phyloP scores from a whole-genome alignment of 192 early-diverging fungal species.

The Linnemannia elongata region DNA sequence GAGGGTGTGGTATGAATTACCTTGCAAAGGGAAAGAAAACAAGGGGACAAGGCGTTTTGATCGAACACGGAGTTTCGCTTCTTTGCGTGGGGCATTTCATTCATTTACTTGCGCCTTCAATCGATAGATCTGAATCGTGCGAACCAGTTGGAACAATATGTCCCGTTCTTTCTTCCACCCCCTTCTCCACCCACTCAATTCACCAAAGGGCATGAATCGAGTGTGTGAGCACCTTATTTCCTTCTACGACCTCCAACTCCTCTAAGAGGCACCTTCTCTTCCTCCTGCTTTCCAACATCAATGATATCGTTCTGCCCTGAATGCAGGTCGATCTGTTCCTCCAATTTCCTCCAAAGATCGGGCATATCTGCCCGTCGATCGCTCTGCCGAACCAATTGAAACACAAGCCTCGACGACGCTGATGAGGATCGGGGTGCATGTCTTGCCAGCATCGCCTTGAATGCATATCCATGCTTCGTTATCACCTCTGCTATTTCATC shows the following conservation, averaged over 20 bases:
- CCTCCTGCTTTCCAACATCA: background rate
- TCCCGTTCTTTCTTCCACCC: too few species aligned
- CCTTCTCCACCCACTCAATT: too few species aligned
- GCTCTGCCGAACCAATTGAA: slow-evolving; percentile 39
- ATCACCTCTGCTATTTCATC: slow-evolving; percentile 40
- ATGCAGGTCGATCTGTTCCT: slow-evolving; percentile 2
- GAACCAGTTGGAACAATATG: too few species aligned
- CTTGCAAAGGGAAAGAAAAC: too few species aligned
- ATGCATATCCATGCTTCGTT: slow-evolving; percentile 13
- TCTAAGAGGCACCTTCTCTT: background rate
- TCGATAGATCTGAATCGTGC: too few species aligned
- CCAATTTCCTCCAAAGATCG: slow-evolving; percentile 32
- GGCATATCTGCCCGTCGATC: slow-evolving; percentile 35
- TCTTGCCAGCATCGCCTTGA: slow-evolving; percentile 46
- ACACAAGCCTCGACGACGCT: slow-evolving; percentile 30
- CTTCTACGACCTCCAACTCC: background rate
- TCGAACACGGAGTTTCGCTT: too few species aligned
- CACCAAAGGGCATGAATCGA: too few species aligned
- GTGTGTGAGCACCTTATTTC: background rate
- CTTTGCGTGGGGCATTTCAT: too few species aligned
- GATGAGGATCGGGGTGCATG: slow-evolving; percentile 28
- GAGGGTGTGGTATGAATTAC: too few species aligned
- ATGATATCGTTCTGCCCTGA: background rate
- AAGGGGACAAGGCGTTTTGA: too few species aligned
- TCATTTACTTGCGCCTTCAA: too few species aligned